Conservation (phyloP, 164 flowering plant species). For the Taxillus chinensis region DNA sequence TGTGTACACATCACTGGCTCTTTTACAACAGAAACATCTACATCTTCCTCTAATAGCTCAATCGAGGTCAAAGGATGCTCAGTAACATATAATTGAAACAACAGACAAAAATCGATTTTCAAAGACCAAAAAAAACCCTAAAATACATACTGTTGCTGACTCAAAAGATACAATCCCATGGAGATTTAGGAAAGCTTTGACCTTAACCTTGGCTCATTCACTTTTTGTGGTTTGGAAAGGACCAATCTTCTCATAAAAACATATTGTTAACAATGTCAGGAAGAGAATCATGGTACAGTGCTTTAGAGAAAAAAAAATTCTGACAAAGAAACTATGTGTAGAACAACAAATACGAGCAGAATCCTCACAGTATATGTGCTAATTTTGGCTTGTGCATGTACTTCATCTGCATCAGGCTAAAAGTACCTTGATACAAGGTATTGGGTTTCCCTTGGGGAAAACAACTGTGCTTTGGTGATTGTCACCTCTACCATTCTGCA, state of each 20-base stretch:
- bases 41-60: slow-evolving; percentile 74
- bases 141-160: slow-evolving; percentile 67
- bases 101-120: slow-evolving; percentile 1
- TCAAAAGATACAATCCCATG: slow-evolving; percentile 87
- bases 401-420: slow-evolving; percentile 59
- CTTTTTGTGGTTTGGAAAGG: slow-evolving; percentile 70
- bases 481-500: slow-evolving; percentile 11
- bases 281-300: background rate
- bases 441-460: slow-evolving; percentile 63
- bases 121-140: background rate
- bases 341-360: background rate
- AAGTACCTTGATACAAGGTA: slow-evolving; percentile 84
- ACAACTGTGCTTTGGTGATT: slow-evolving; percentile 14
- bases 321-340: background rate
- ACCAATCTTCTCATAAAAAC: slow-evolving; percentile 44
- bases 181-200: slow-evolving; percentile 67
- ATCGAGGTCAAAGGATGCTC: background rate
- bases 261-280: background rate
- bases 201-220: slow-evolving; percentile 66
- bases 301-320: background rate
- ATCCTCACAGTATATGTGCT: slow-evolving; percentile 64
- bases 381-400: slow-evolving; percentile 59
- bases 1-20: slow-evolving; percentile 56
- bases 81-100: background rate
- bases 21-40: slow-evolving; percentile 64